phyloP scores from a whole-genome alignment of 805 yeast genomes.

The Pichia scutulata region DNA sequence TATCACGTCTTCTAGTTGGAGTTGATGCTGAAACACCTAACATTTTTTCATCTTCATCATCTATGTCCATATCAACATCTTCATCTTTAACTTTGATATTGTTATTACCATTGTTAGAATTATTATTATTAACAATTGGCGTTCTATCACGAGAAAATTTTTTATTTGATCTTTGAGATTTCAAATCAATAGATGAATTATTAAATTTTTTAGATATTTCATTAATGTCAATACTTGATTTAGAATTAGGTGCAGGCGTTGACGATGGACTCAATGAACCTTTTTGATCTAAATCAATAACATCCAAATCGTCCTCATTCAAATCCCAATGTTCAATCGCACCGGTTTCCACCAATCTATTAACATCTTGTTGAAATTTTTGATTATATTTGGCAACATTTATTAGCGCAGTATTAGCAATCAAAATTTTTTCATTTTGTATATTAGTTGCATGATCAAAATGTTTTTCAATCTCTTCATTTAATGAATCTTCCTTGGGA shows the following conservation, averaged over 20 bases:
- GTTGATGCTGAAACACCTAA: slow-evolving; percentile 4
- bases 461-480: slow-evolving; percentile 61
- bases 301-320: slow-evolving; percentile 37
- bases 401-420: slow-evolving; percentile 80
- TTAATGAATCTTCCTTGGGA: slow-evolving; percentile 69
- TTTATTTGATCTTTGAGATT: slow-evolving; percentile 1
- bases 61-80: neutral
- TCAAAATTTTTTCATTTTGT: slow-evolving; percentile 69
- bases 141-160: slow-evolving; percentile 9
- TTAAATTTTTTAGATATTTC: slow-evolving; percentile 1
- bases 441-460: slow-evolving; percentile 49
- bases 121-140: slow-evolving; percentile 6
- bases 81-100: neutral
- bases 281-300: neutral
- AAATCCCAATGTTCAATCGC: slow-evolving; percentile 33
- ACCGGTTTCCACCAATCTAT: slow-evolving; percentile 74
- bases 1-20: slow-evolving; percentile 14
- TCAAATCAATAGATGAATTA: slow-evolving; percentile 2
- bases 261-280: neutral
- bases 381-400: slow-evolving; percentile 67
- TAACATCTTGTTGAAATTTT: slow-evolving; percentile 67
- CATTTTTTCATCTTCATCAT: neutral
- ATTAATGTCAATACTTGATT: neutral
- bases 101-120: too few relatives aligned
- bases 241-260: neutral